phyloP scores from a whole-genome alignment of 192 early-diverging fungal genomes.

The Podila horticola region DNA sequence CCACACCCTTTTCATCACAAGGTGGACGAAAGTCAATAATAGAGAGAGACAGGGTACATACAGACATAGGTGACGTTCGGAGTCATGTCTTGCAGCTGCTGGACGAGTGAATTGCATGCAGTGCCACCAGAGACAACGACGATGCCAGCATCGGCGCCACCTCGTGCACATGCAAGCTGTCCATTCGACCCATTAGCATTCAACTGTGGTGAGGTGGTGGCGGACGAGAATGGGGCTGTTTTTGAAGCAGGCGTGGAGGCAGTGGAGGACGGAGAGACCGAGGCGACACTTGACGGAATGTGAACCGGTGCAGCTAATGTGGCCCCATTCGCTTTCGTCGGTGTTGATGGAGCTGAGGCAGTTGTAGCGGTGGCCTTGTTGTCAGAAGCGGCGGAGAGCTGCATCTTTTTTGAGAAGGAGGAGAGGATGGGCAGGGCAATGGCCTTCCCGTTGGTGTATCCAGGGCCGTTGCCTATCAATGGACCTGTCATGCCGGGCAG shows the following conservation, averaged over 20 bases:
- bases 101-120: conserved; percentile 74
- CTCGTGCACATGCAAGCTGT: conserved; percentile 5
- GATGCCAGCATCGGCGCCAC: conserved; percentile 53
- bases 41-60: conserved; percentile 9
- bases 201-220: neutral
- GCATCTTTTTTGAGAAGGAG: conserved; percentile 30
- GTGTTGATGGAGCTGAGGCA: neutral
- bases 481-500: conserved; percentile 25
- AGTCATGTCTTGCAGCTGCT: conserved; percentile 68
- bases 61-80: conserved; percentile 71
- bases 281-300: neutral
- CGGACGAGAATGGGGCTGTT: neutral
- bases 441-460: conserved; percentile 46
- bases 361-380: conserved; percentile 8
- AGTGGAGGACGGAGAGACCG: neutral
- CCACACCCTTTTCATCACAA: neutral
- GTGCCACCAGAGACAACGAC: conserved; percentile 83
- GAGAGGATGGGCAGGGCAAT: conserved; percentile 39
- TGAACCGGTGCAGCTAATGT: neutral
- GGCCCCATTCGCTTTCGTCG: neutral
- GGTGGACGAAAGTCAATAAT: neutral
- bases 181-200: neutral
- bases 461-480: conserved; percentile 46
- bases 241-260: neutral
- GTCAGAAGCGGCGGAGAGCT: conserved; percentile 1